Base-by-base conservation (phyloP, 2,329 filamentous ascomycete genomes). In the Pseudogymnoascus sp. region DNA sequence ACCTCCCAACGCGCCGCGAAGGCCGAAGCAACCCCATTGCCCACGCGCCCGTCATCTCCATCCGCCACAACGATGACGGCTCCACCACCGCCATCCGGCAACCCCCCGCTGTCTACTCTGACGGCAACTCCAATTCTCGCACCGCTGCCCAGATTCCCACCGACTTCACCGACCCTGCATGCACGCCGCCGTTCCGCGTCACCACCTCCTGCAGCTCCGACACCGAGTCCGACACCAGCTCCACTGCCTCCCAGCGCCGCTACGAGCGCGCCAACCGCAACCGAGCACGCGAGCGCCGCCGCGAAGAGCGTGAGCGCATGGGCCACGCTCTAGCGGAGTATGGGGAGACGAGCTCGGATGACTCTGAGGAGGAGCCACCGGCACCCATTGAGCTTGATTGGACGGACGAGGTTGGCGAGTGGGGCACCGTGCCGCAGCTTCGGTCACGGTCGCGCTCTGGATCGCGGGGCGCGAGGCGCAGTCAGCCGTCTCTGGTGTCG, bases 201-300 rank as follows among this genome's bases (percentile, higher is more conserved):
- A 83, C 79, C 11, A 84, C 79, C 6, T 82, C 85, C 65, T 85
- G 80, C 66, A 84, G 80, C 70, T 30, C 43, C n/a, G 83, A 85
- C 50, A 82, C 83, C 6, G 82, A 86, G 61, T 77, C 76, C 20
- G 81, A 71, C n/a, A 62, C 67, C 14, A 43, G 61, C 15, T 47
- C 62, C 18, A 38, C 58, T 6, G 62, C 60, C 47, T 43, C 38
- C 22, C 28, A 59, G 47, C 65, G 63, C 14, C 58, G 58, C 53
- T 68, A 74, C 39, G 75, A 76, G 64, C 76, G 75, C 22, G 70
- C 78, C 14, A 30, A 53, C n/a, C 25, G 25, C n/a, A 33, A 5
- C 2, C 43, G 25, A 1, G 43, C 43, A 2, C 43, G 43, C 25
- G 43, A 53, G 9, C 43, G 43, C 25, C 43, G 43, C n/a, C 43